phyloP scores from a whole-genome alignment of 73 alveolate species.

The Halteria grandinella region DNA sequence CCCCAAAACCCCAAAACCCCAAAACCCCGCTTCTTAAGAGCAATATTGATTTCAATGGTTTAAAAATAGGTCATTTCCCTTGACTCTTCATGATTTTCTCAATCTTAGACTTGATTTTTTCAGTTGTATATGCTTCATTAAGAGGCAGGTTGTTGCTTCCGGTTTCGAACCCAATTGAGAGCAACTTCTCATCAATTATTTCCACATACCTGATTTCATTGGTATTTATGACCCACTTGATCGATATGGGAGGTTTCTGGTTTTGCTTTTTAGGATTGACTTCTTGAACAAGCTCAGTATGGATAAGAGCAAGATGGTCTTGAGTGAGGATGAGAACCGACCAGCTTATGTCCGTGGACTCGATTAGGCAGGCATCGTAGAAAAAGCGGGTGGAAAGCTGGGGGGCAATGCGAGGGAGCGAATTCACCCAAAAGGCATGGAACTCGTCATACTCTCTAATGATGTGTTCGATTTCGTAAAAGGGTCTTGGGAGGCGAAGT shows the following conservation, averaged over 20 bases:
- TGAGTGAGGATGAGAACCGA: constrained; percentile 17
- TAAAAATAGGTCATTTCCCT: background rate
- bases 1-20: constrained; percentile 58
- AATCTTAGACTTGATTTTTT: constrained; percentile 31
- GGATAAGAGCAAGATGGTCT: constrained; percentile 28
- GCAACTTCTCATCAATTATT: constrained; percentile 17
- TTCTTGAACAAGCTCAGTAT: background rate
- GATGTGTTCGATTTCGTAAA: constrained; percentile 81
- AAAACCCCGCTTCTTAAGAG: constrained; percentile 14
- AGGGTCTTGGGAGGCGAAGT: constrained; percentile 89
- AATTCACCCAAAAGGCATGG: constrained; percentile 66
- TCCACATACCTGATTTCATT: constrained; percentile 33
- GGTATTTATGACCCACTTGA: constrained; percentile 39
- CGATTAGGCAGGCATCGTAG: constrained; percentile 28
- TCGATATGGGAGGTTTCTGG: background rate
- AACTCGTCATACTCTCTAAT: constrained; percentile 75
- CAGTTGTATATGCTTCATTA: constrained; percentile 11
- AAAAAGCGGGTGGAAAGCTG: constrained; percentile 1
- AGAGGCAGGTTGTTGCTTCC: background rate
- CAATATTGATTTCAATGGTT: background rate
- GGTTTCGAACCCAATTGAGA: constrained; percentile 41
- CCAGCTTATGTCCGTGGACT: constrained; percentile 19
- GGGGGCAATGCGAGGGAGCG: constrained; percentile 8
- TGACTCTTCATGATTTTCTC: constrained; percentile 26
- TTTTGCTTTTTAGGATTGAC: background rate